A percentile compares a stretch with the other conserved stretches of the same genome.
Conservation (phyloP, 73 alveolate species). For the Paramecium tetraurelia region DNA sequence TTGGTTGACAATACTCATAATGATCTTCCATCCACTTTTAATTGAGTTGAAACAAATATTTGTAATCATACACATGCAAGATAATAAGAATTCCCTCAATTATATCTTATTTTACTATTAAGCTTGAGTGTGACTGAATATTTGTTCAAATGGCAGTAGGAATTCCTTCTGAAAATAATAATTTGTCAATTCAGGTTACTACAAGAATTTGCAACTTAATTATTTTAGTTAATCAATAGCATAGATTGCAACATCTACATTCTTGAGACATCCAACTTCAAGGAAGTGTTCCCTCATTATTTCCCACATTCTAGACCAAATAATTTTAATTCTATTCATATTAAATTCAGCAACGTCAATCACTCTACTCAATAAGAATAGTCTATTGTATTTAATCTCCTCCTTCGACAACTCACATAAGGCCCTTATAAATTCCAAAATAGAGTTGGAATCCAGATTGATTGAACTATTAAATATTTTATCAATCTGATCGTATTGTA, state of each 20-base stretch:
- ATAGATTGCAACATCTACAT: conserved; percentile 66
- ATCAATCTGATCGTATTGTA: conserved; percentile 72
- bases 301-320: conserved; percentile 88
- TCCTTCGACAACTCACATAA: conserved; percentile 80
- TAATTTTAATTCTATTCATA: conserved; percentile 78
- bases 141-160: conserved; percentile 80
- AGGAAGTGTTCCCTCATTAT: conserved; percentile 80
- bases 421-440: conserved; percentile 78
- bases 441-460: conserved; percentile 74
- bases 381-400: conserved; percentile 72
- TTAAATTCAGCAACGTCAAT: conserved; percentile 90
- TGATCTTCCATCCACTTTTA: conserved; percentile 62
- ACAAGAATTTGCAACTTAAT: conserved; percentile 74
- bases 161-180: conserved; percentile 81
- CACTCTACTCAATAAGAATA: conserved; percentile 79
- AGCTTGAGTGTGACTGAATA: conserved; percentile 27
- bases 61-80: conserved; percentile 55
- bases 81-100: conserved; percentile 37
- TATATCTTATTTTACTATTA: neutral
- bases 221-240: conserved; percentile 84
- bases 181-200: conserved; percentile 70
- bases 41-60: neutral
- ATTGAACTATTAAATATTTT: conserved; percentile 74
- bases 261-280: conserved; percentile 76
- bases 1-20: conserved; percentile 48